Evolutionary conservation across 768 basidiomycete genomes (phyloP).

Genomic region (Tricholoma sp.): DNA sequence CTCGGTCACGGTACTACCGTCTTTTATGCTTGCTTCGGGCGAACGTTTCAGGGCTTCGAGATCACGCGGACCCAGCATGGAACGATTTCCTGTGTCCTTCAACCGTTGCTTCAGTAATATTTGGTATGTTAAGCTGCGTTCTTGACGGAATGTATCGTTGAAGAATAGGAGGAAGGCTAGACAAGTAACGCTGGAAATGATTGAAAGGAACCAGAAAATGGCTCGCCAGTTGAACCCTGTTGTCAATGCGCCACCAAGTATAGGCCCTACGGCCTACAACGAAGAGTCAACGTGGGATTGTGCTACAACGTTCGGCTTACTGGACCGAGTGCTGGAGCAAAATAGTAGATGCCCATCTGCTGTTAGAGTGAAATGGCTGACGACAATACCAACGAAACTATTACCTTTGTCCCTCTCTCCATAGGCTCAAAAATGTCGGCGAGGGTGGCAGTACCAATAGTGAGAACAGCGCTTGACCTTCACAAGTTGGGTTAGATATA

Average conservation of each 20-base stretch:
- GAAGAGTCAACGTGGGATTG: neutral
- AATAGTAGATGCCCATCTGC: slow-evolving; percentile 75
- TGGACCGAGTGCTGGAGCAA: slow-evolving; percentile 72
- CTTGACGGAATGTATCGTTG: slow-evolving; percentile 77
- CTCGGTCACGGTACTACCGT: slow-evolving; percentile 23
- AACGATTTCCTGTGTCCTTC: slow-evolving; percentile 17
- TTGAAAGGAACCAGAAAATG: slow-evolving; percentile 77
- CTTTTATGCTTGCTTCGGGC: neutral
- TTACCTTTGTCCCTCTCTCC: slow-evolving; percentile 62
- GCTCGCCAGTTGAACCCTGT: slow-evolving; percentile 72
- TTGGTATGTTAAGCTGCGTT: slow-evolving; percentile 80
- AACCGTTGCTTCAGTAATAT: slow-evolving; percentile 47
- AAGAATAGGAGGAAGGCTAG: slow-evolving; percentile 61
- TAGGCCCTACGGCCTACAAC: slow-evolving; percentile 52
- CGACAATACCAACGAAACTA: neutral
- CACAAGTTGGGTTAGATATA: neutral
- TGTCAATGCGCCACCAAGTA: slow-evolving; percentile 66
- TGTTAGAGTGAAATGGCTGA: neutral
- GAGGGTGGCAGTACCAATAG: slow-evolving; percentile 72
- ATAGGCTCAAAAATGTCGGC: slow-evolving; percentile 74
- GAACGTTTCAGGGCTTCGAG: neutral
- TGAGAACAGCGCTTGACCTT: slow-evolving; percentile 20
- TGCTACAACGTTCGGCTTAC: slow-evolving; percentile 20
- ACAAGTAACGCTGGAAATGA: slow-evolving; percentile 50
- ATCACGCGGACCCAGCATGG: neutral